These are phyloP conservation scores for Hymenoscyphus occultus DNA, from an alignment of 2,329 filamentous ascomycete genomes.

Conservation along the genomic window DNA sequence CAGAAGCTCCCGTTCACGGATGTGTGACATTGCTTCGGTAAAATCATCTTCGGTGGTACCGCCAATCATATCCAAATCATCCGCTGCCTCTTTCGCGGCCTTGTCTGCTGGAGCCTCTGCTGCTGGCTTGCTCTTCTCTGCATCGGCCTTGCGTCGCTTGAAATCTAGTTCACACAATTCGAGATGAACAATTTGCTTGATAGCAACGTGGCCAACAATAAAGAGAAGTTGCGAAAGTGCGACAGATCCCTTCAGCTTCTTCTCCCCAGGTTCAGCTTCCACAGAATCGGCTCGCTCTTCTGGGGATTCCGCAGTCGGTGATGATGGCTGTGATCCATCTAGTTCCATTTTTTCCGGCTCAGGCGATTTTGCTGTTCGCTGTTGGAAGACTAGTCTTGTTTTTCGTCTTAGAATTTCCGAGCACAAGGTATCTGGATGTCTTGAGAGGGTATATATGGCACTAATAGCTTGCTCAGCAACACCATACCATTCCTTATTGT, in stretches of 20 bases:
- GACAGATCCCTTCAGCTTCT: constrained; percentile 65
- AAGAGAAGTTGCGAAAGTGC: constrained; percentile 88
- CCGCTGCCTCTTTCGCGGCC: constrained; percentile 64
- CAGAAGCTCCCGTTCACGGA: constrained; percentile 79
- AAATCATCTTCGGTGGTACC: constrained; percentile 95
- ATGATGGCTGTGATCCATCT: constrained; percentile 34
- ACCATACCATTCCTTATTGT: constrained; percentile 94
- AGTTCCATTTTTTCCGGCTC: constrained; percentile 34
- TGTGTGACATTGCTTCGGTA: constrained; percentile 79
- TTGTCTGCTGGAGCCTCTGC: constrained; percentile 47
- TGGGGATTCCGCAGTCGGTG: constrained; percentile 29
- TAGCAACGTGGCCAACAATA: constrained; percentile 91
- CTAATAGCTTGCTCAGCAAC: constrained; percentile 94
- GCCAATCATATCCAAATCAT: constrained; percentile 94
- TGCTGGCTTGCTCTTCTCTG: constrained; percentile 62
- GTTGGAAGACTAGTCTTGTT: constrained; percentile 73
- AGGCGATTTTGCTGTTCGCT: constrained; percentile 32
- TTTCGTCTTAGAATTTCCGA: constrained; percentile 87
- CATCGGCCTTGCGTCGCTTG: constrained; percentile 90
- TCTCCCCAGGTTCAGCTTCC: constrained; percentile 25
- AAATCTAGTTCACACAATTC: constrained; percentile 98
- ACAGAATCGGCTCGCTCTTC: constrained; percentile 19
- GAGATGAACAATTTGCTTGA: constrained; percentile 98
- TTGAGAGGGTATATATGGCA: constrained; percentile 90
- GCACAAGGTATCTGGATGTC: constrained; percentile 89